A percentile compares a stretch with the other conserved stretches of the same genome.
Evolutionary conservation across 805 yeast genomes (phyloP).

Genomic region (Jamesozyma jinghongensis): DNA sequence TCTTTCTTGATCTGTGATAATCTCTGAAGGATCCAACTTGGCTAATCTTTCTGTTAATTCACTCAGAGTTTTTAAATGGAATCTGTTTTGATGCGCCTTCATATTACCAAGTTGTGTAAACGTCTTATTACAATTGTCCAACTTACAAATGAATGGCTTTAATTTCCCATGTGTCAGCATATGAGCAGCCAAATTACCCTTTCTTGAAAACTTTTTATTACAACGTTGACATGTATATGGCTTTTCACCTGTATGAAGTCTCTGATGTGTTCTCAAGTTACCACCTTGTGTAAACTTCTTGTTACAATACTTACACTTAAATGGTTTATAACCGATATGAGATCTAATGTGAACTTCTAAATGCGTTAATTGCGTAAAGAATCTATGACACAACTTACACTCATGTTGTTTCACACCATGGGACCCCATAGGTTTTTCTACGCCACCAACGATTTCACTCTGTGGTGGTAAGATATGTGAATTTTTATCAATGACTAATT

Average conservation of each 20-base stretch:
- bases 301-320: slow-evolving; percentile 66
- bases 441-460: slow-evolving; percentile 68
- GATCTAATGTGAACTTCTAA: slow-evolving; percentile 81
- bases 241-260: slow-evolving; percentile 86
- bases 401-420: slow-evolving; percentile 45
- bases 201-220: slow-evolving; percentile 70
- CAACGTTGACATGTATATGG: slow-evolving; percentile 79
- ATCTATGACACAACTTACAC: slow-evolving; percentile 69
- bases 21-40: slow-evolving; percentile 42
- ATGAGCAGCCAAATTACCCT: slow-evolving; percentile 90
- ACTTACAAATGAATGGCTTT: slow-evolving; percentile 69
- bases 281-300: slow-evolving; percentile 88
- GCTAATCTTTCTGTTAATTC: slow-evolving; percentile 59
- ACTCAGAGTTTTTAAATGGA: slow-evolving; percentile 65
- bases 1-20: slow-evolving; percentile 52
- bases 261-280: slow-evolving; percentile 71
- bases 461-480: slow-evolving; percentile 48
- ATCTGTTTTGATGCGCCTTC: slow-evolving; percentile 88
- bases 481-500: slow-evolving; percentile 44
- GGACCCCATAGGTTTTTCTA: slow-evolving; percentile 48
- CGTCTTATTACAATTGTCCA: slow-evolving; percentile 73
- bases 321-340: slow-evolving; percentile 82
- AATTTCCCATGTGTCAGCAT: slow-evolving; percentile 67
- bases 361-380: slow-evolving; percentile 81
- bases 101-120: slow-evolving; percentile 90